A percentile compares a stretch with the other conserved stretches of the same genome.
phyloP scores from a whole-genome alignment of 768 basidiomycete species.

The Tulasnella calospora region DNA sequence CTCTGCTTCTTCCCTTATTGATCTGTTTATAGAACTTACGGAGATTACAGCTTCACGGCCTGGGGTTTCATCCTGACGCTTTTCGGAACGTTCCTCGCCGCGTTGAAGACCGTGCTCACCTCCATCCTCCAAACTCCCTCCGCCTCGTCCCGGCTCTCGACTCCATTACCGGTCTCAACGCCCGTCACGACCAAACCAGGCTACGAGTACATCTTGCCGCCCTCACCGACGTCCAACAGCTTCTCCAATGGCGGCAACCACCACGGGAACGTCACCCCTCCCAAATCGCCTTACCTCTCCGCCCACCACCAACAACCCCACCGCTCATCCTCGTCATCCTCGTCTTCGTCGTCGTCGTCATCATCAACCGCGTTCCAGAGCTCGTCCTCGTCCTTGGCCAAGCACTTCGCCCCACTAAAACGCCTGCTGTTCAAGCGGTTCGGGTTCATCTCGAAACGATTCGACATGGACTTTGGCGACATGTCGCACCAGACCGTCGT shows the following conservation, averaged over 20 bases:
- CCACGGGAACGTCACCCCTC: not conserved
- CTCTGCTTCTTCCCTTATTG: not conserved
- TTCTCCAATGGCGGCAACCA: not conserved
- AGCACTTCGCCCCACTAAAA: slow-evolving; percentile 20
- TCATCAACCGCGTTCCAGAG: not conserved
- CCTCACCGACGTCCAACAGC: not conserved
- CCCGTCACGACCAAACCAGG: not conserved
- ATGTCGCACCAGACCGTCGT: not conserved
- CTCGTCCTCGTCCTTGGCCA: slow-evolving; percentile 25
- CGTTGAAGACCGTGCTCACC: slow-evolving; percentile 89
- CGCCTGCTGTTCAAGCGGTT: slow-evolving; percentile 35
- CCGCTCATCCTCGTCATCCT: not conserved
- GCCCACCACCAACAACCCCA: not conserved
- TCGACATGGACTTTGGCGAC: slow-evolving; percentile 10
- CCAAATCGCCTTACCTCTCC: not conserved
- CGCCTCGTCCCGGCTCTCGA: not conserved
- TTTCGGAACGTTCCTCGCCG: slow-evolving; percentile 84
- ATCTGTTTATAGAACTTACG: slow-evolving; percentile 63
- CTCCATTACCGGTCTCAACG: not conserved
- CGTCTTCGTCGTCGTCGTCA: too few relatives aligned
- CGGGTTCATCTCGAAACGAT: slow-evolving; percentile 27
- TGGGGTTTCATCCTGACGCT: slow-evolving; percentile 85
- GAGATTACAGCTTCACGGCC: slow-evolving; percentile 79
- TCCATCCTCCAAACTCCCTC: slow-evolving; percentile 60
- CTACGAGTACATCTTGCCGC: not conserved